A percentile compares a stretch with the other conserved stretches of the same genome.
phyloP scores from a whole-genome alignment of 2,329 filamentous ascomycete species.

The Pezicula neosporulosa region DNA sequence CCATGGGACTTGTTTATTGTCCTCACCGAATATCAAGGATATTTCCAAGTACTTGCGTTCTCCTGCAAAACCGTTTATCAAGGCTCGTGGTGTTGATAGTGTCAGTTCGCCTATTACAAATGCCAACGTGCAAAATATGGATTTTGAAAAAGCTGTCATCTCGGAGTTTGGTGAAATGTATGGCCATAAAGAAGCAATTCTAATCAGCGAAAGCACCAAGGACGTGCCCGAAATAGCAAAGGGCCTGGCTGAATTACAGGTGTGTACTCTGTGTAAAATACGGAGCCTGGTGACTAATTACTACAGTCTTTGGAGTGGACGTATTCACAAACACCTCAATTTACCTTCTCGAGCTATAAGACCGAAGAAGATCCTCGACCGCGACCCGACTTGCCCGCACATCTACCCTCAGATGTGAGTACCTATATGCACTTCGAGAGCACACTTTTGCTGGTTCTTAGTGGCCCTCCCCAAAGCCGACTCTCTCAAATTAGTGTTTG shows the following conservation, averaged over 20 bases:
- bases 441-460: neutral
- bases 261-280: slow-evolving; percentile 28
- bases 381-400: slow-evolving; percentile 45
- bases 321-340: slow-evolving; percentile 82
- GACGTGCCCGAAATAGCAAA: slow-evolving; percentile 51
- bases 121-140: slow-evolving; percentile 55
- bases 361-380: slow-evolving; percentile 49
- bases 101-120: slow-evolving; percentile 84
- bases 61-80: slow-evolving; percentile 73
- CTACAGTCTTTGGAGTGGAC: slow-evolving; percentile 66
- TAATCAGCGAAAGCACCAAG: slow-evolving; percentile 36
- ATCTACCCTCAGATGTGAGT: slow-evolving; percentile 44
- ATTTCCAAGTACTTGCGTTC: slow-evolving; percentile 72
- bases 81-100: slow-evolving; percentile 84
- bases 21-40: slow-evolving; percentile 67
- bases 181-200: slow-evolving; percentile 33
- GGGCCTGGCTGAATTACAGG: slow-evolving; percentile 60
- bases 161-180: slow-evolving; percentile 69
- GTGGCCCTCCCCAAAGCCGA: neutral
- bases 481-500: neutral
- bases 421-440: neutral
- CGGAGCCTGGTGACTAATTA: slow-evolving; percentile 18
- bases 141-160: slow-evolving; percentile 51
- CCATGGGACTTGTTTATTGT: slow-evolving; percentile 86
- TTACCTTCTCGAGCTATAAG: slow-evolving; percentile 64